Percentiles rank a stretch among this genome's conserved stretches.
phyloP scores from a whole-genome alignment of 2,329 filamentous ascomycete species.

The Teratosphaeria destructans region DNA sequence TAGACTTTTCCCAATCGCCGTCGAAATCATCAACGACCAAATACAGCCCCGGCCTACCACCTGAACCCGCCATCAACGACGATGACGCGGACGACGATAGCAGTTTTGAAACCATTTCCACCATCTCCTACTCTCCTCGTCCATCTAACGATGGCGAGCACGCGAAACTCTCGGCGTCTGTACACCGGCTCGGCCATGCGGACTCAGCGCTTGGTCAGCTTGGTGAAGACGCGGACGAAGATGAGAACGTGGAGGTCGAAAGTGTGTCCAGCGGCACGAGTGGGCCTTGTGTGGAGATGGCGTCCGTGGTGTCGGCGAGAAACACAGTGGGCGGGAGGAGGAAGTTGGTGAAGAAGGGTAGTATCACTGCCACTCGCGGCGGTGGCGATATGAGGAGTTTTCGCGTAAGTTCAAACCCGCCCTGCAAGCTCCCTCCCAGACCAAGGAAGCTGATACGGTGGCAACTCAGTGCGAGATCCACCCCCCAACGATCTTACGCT shows the following conservation, averaged over 20 bases:
- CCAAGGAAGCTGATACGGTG: background rate
- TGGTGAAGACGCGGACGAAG: background rate
- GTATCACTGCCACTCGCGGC: background rate
- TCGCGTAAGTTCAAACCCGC: background rate
- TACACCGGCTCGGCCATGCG: background rate
- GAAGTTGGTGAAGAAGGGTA: background rate
- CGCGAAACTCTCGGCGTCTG: background rate
- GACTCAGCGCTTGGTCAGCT: background rate
- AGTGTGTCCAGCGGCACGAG: background rate
- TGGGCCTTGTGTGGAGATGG: background rate
- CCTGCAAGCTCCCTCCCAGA: background rate
- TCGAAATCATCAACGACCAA: background rate
- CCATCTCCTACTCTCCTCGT: background rate
- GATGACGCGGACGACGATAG: background rate
- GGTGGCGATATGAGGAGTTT: background rate
- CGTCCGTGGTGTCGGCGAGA: background rate
- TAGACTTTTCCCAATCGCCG: background rate
- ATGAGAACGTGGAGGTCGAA: background rate
- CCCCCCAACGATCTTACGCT: background rate
- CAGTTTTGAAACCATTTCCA: background rate
- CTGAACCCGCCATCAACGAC: background rate
- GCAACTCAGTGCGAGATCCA: constrained; percentile 10
- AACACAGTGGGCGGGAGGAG: background rate
- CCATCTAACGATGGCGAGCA: background rate
- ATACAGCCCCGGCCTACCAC: background rate